Percentiles rank a stretch among this genome's conserved stretches.
Conservation (phyloP, 1,284 basidiomycete genomes). For the Leccinum griseonigrum region DNA sequence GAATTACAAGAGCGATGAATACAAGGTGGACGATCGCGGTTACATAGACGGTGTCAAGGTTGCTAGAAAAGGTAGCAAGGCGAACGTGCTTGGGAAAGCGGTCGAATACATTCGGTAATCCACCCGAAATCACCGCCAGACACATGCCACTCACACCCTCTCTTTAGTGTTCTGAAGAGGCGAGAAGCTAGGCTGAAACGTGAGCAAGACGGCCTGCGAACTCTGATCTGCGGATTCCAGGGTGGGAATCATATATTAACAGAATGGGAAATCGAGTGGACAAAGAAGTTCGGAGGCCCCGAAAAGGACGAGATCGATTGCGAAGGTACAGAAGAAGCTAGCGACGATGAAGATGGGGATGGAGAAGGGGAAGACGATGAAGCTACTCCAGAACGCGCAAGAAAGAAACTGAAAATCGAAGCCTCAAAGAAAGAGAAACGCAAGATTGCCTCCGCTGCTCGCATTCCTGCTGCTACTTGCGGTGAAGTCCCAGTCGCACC, state of each 20-base stretch:
- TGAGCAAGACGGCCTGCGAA: slow-evolving; percentile 69
- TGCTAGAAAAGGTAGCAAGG: slow-evolving; percentile 80
- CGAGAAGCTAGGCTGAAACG: slow-evolving; percentile 67
- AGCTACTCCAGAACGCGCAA: slow-evolving; percentile 48
- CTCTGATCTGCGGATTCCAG: slow-evolving; percentile 63
- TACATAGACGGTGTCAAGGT: slow-evolving; percentile 82
- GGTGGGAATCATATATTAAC: slow-evolving; percentile 65
- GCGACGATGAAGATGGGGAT: slow-evolving; percentile 56
- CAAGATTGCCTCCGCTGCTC: slow-evolving; percentile 41
- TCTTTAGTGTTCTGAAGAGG: slow-evolving; percentile 64
- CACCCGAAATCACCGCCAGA: not conserved
- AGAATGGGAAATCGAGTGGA: slow-evolving; percentile 77
- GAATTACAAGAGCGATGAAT: slow-evolving; percentile 46
- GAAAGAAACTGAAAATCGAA: slow-evolving; percentile 53
- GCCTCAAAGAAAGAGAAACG: slow-evolving; percentile 46
- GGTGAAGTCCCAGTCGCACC: slow-evolving; percentile 14
- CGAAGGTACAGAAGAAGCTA: slow-evolving; percentile 40
- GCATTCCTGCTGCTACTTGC: slow-evolving; percentile 27
- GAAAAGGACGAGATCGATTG: slow-evolving; percentile 68
- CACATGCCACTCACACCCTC: slow-evolving; percentile 3
- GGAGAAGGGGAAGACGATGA: slow-evolving; percentile 55
- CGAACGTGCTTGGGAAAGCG: slow-evolving; percentile 79
- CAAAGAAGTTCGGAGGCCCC: slow-evolving; percentile 64
- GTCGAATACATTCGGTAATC: slow-evolving; percentile 72
- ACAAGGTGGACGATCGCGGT: slow-evolving; percentile 67